These are phyloP conservation scores for Mimosa pudica DNA, from an alignment of 306 rosid genomes.

Conservation along the genomic window DNA sequence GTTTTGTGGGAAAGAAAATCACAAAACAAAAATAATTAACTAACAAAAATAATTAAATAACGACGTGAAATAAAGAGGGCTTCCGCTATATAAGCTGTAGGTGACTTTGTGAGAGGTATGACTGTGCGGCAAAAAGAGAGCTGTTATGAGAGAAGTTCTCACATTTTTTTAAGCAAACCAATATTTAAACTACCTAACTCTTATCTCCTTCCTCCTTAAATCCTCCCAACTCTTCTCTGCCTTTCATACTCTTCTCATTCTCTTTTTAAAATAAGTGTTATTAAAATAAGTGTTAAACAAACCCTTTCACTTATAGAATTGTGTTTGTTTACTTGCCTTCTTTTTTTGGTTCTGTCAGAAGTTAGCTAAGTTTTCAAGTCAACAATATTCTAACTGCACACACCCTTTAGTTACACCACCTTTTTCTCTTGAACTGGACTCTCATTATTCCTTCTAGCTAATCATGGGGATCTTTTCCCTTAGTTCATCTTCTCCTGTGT, in stretches of 20 bases:
- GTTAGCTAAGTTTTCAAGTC: constrained; percentile 52
- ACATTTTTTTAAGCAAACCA: constrained; percentile 30
- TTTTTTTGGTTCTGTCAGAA: constrained; percentile 42
- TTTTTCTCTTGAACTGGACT: constrained; percentile 20
- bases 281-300: constrained; percentile 29
- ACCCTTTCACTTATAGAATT: constrained; percentile 42
- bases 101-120: constrained; percentile 47
- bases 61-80: constrained; percentile 46
- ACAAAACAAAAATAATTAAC: constrained; percentile 23
- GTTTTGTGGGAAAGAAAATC: constrained; percentile 31
- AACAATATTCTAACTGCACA: constrained; percentile 47
- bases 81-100: constrained; percentile 58
- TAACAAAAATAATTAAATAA: constrained; percentile 33
- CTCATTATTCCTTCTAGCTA: constrained; percentile 25
- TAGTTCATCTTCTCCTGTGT: constrained; percentile 47
- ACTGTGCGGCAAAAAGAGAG: constrained; percentile 64
- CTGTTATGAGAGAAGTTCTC: constrained; percentile 36
- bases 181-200: constrained; percentile 57
- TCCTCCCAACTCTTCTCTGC: constrained; percentile 46
- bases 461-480: constrained; percentile 73
- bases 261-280: constrained; percentile 29
- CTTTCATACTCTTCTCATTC: constrained; percentile 37
- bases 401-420: constrained; percentile 30
- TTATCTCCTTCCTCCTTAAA: constrained; percentile 67
- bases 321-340: constrained; percentile 67